Evolutionary conservation across 1,284 basidiomycete species (phyloP).

Genomic region (Moesziomyces sp.): DNA sequence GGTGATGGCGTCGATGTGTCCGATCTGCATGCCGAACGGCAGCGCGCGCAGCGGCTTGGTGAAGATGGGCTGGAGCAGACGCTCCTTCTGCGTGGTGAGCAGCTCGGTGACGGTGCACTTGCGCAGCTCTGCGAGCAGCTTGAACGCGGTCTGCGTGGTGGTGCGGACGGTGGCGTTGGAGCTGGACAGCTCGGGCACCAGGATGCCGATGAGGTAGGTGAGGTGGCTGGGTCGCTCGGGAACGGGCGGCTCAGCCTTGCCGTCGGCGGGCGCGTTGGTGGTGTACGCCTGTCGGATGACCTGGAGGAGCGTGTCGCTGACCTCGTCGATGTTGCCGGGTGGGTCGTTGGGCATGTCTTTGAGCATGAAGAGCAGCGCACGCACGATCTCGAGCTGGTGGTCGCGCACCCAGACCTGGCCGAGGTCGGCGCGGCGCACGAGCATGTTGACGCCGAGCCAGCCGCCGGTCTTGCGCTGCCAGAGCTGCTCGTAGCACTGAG

Average conservation of each 20-base stretch:
- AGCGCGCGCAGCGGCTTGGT: slow-evolving; percentile 96
- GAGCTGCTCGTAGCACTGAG: slow-evolving; percentile 66
- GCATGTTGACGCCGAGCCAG: slow-evolving; percentile 65
- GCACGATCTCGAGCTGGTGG: slow-evolving; percentile 88
- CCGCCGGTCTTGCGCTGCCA: slow-evolving; percentile 67
- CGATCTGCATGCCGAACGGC: slow-evolving; percentile 95
- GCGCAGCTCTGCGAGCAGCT: slow-evolving; percentile 80
- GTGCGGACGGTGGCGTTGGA: slow-evolving; percentile 86
- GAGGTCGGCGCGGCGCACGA: slow-evolving; percentile 71
- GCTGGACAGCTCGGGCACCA: slow-evolving; percentile 89
- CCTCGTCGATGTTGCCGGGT: slow-evolving; percentile 82
- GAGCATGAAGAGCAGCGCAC: slow-evolving; percentile 89
- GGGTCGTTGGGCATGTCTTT: slow-evolving; percentile 95
- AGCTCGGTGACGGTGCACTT: slow-evolving; percentile 81
- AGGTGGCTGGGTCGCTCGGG: slow-evolving; percentile 57
- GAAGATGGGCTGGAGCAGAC: slow-evolving; percentile 89
- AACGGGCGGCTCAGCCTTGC: slow-evolving; percentile 35
- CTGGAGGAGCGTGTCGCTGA: slow-evolving; percentile 80
- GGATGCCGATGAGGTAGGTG: slow-evolving; percentile 78
- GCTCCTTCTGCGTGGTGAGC: slow-evolving; percentile 84
- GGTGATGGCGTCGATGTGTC: slow-evolving; percentile 96
- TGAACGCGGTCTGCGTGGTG: slow-evolving; percentile 84
- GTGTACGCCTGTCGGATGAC: slow-evolving; percentile 74
- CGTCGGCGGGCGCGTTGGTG: slow-evolving; percentile 41
- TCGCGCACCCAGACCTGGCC: slow-evolving; percentile 80